Evolutionary conservation across 305 asterid species (phyloP).

Genomic region (Fraxinus sp.): DNA sequence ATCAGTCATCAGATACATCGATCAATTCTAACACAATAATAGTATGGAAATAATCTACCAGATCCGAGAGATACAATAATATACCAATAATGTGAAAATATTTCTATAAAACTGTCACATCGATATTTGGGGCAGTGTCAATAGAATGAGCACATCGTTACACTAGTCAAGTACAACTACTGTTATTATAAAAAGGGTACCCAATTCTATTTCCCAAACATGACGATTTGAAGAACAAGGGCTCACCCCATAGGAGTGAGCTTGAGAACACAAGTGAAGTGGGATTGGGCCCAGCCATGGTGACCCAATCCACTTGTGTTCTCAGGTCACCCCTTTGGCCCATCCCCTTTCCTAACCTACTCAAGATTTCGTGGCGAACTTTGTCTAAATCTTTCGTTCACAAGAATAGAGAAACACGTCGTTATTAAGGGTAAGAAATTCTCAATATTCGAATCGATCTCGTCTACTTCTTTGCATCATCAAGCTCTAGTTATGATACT

Average conservation of each 20-base stretch:
- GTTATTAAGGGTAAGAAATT: not conserved
- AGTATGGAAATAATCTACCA: no score
- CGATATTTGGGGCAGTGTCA: not conserved
- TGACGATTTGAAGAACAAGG: constrained; percentile 4
- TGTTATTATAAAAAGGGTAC: not conserved
- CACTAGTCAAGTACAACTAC: not conserved
- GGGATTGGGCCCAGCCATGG: not conserved
- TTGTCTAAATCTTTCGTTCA: not conserved
- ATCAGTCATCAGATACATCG: not conserved
- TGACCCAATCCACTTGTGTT: constrained; percentile 25
- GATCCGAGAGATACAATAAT: no score
- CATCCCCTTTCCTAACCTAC: not conserved
- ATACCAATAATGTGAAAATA: not conserved
- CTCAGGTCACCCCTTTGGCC: constrained; percentile 41
- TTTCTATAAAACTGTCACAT: not conserved
- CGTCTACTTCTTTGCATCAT: not conserved
- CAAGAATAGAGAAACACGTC: not conserved
- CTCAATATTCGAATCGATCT: not conserved
- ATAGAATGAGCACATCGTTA: constrained; percentile 24
- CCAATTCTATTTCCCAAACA: not conserved
- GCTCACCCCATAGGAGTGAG: constrained; percentile 29
- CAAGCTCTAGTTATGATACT: not conserved
- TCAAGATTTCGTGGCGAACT: not conserved
- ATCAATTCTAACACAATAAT: not conserved
- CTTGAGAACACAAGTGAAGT: constrained; percentile 27